These are phyloP conservation scores for Penicillium sp. DNA, from an alignment of 2,329 filamentous ascomycete genomes.

Conservation along the genomic window DNA sequence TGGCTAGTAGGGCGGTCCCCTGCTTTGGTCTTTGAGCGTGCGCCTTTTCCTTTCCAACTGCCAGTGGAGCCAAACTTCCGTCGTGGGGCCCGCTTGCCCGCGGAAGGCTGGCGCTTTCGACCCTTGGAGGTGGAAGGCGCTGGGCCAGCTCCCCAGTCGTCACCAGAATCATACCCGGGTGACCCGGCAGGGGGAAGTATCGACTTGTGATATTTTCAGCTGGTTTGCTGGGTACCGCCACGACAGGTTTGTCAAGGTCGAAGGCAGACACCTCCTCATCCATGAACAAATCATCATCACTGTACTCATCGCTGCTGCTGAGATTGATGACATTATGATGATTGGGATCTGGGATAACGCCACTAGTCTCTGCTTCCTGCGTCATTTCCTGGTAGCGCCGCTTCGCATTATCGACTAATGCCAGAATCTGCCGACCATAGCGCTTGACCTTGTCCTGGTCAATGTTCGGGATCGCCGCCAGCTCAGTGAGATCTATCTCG, in stretches of 20 bases:
- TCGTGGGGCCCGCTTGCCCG: slow-evolving; percentile 23
- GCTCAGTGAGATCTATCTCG: slow-evolving; percentile 35
- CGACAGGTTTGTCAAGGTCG: slow-evolving; percentile 21
- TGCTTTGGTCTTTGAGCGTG: slow-evolving; percentile 24
- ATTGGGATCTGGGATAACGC: slow-evolving; percentile 44
- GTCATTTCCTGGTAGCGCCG: slow-evolving; percentile 44
- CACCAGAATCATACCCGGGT: slow-evolving; percentile 22
- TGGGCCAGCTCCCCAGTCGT: slow-evolving; percentile 20
- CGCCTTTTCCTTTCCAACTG: slow-evolving; percentile 25
- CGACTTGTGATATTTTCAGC: slow-evolving; percentile 30
- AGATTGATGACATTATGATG: slow-evolving; percentile 47
- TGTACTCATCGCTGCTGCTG: slow-evolving; percentile 43
- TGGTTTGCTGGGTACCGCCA: slow-evolving; percentile 16
- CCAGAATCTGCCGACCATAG: slow-evolving; percentile 44
- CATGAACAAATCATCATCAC: slow-evolving; percentile 33
- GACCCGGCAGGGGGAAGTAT: slow-evolving; percentile 32
- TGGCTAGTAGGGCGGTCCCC: slow-evolving; percentile 22
- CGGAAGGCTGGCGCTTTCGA: slow-evolving; percentile 25
- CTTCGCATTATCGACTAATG: slow-evolving; percentile 40
- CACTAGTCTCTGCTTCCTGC: slow-evolving; percentile 48
- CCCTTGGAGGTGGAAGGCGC: slow-evolving; percentile 21
- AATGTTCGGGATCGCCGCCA: slow-evolving; percentile 42
- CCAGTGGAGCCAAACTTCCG: slow-evolving; percentile 26
- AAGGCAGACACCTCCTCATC: slow-evolving; percentile 26
- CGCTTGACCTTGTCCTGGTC: slow-evolving; percentile 45